Evolutionary conservation across 805 yeast species (phyloP), one percentile per base, ranked within the genome.

Genomic region (Metschnikowia similis): DNA sequence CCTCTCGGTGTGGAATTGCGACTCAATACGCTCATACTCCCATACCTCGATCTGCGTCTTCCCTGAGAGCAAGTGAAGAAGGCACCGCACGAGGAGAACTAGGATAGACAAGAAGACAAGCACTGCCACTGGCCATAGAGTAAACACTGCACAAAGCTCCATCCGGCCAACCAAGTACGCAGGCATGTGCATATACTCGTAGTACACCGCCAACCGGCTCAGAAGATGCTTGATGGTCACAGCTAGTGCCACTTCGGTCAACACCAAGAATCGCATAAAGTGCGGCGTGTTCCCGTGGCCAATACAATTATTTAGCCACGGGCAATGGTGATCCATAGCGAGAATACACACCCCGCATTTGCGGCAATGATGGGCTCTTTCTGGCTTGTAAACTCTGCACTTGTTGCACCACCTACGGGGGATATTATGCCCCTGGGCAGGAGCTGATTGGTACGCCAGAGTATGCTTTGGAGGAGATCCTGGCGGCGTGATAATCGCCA

Each of bases 271-370:
- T 48, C 97, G 71, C 54, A 87, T 59, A 63, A 91, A 91, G 63
- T 88, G 91, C 0, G 96, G 89, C 64, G 81, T 73, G 61, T 91
- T 91, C 0, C 66, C 65, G 62, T 81, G 82, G 0, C 97, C 97
- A 17, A 91, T 92, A 62, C 97, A 91, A 62, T 88, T 91, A 65
- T 81, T 79, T 0, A 96, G 89, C 97, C 97, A 91, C 0, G 97
- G 96, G 35, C 85, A 74, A 68, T 90, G 97, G 64, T 90, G 97
- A 65, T 90, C 97, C 97, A 90, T 91, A 62, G 81, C 79, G 50
- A 90, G 64, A n/a, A 90, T 84, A 66, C 97, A 90, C 37, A 54
- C 58, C n/a, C 79, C 73, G 61, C 95, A 89, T 0, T 81, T 77
- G 58, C 85, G 85, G 65, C 97, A 90, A 68, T 90, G 97, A 63